phyloP scores from a whole-genome alignment of 2,329 filamentous ascomycete species.

The Blumeriella jaapii region DNA sequence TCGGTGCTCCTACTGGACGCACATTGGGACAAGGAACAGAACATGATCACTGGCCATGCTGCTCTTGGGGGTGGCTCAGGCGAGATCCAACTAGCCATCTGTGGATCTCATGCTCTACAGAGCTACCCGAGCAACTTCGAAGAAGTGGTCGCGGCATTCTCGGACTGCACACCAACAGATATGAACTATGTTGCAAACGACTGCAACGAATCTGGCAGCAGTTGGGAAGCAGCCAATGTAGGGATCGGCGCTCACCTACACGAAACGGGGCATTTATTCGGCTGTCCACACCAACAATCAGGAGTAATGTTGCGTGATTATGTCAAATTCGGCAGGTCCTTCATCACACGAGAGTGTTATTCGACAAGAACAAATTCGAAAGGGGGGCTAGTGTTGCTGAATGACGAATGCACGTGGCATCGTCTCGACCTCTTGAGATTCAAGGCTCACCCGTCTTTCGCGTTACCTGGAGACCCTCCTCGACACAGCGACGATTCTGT shows the following conservation, averaged over 20 bases:
- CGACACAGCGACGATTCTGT: conserved; percentile 60
- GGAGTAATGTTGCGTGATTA: conserved; percentile 94
- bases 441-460: conserved; percentile 81
- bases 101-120: conserved; percentile 84
- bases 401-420: conserved; percentile 88
- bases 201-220: conserved; percentile 75
- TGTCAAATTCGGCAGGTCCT: conserved; percentile 71
- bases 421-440: conserved; percentile 81
- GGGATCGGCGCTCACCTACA: conserved; percentile 90
- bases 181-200: conserved; percentile 72
- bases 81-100: conserved; percentile 74
- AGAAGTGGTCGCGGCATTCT: conserved; percentile 80
- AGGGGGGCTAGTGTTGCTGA: conserved; percentile 60
- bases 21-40: conserved; percentile 67
- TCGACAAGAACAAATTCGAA: conserved; percentile 79
- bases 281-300: conserved; percentile 77
- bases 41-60: conserved; percentile 68
- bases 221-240: conserved; percentile 91
- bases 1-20: conserved; percentile 78
- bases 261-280: conserved; percentile 81
- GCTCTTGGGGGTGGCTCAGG: conserved; percentile 68
- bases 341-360: conserved; percentile 70
- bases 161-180: conserved; percentile 83
- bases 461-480: conserved; percentile 62
- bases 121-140: conserved; percentile 84